Base-by-base conservation (phyloP, 2,329 filamentous ascomycete species). In the Celoporthe dispersa region DNA sequence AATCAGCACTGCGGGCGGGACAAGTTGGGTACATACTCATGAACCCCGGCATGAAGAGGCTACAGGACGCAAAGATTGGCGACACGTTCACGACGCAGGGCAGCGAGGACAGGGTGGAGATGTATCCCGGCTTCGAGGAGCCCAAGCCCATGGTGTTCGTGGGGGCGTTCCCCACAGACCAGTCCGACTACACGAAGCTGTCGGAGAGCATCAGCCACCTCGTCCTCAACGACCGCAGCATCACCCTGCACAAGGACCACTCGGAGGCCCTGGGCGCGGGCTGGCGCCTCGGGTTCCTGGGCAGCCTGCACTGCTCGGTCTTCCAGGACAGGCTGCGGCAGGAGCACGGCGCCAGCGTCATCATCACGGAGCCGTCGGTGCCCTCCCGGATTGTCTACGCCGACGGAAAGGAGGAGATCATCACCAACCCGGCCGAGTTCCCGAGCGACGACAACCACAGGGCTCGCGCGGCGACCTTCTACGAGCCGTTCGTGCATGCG, bases 131-230 rank as follows among this genome's bases (percentile, higher is more conserved):
- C 2, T 99, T 99, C 72, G 95, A 97, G 78, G 96, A 99, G 79
- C 95, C 96, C 1, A 97, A 99, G 80, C 92, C 94, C 7, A 99
- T 99, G 96, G 96, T 99, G 5, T 99, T 99, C 75, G 96, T 99
- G 4, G 94, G 95, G 0, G 96, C 96, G 0, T 99, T 97, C 76
- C 96, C 96, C 0, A 94, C 94, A 0, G 94, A 99, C 76, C 94
- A 97, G 75, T 85, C 90, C 75, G 93, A 97, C 79, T 95, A 97
- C 77, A 87, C 88, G 59, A 92, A 94, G 77, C 84, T 99, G 4
- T 93, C 97, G 73, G 95, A 98, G 79, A 97, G 94, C 79, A 98
- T 99, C 77, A 91, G 92, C 71, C 95, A 98, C 78, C 89, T 99
- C 19, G 90, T 95, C 2, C 88, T 99, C 67, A 99, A 99, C 79